Base-by-base conservation (phyloP, 352 stramenopile genomes). In the Elongisporangium senticosum region DNA sequence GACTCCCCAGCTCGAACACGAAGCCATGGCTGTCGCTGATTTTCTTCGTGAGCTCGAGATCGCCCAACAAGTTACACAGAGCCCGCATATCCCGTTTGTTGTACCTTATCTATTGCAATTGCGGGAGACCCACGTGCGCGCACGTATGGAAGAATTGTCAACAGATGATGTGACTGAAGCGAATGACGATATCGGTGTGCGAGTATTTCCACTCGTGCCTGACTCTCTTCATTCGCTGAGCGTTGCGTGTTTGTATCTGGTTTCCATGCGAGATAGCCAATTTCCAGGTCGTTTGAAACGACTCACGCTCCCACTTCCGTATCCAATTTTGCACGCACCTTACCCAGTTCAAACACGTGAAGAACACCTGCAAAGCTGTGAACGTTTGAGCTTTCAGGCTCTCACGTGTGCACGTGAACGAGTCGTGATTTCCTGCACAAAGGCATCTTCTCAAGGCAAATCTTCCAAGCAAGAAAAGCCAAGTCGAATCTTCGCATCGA, bases 211-310 rank as follows among this genome's bases (percentile, higher is more conserved):
- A 7, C 53, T 91, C 23, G 79, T 73, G 23, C 49, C 62, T 20
- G 67, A 68, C 17, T 62, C 68, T 7, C 61, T 89, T 4, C 69
- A 83, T 19, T 69, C 64, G 8, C 61, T 78, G 17, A 68, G 69
- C 14, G 51, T 49, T 48, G 70, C 39, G n/a, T 67, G 19, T 24
- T 84, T 54, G 65, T 86, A 77, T 37, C 51, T 93, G 17, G 83
- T 78, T 66, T 83, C 72, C 24, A 90, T 93, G 80, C 72, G 79
- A 7, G 83, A 93, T 57, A 80, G 71, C 51, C 89, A 90, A 56
- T 93, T 90, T 26, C 83, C 83, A 40, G 83, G 83, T 8, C 76
- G 83, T 17, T 74, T 93, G 65, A 85, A 84, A 58, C 77, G 83
- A 5, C 63, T 90, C 13, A 90, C 75, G 51, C 70, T 80, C 20